Evolutionary conservation across 1,139 yeast genomes (phyloP).

Genomic region (Citeromyces hawaiiensis): DNA sequence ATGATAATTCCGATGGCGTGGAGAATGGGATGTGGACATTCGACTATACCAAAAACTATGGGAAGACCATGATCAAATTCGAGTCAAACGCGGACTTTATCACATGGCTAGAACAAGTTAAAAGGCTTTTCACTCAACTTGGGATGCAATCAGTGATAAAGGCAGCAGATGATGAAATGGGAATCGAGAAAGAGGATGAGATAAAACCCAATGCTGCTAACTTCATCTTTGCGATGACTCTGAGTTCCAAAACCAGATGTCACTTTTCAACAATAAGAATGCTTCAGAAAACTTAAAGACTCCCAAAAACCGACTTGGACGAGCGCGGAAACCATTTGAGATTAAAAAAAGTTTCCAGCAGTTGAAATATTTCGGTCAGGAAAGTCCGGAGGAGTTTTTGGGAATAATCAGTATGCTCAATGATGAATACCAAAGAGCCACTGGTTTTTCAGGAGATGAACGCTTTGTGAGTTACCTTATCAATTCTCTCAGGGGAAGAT

Average conservation of each 20-base stretch:
- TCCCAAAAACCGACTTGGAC: too few species aligned
- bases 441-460: too few species aligned
- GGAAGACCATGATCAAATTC: not conserved
- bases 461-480: too few species aligned
- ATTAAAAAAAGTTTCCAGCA: too few species aligned
- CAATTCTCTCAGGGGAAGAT: too few species aligned
- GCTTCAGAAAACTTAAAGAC: not conserved
- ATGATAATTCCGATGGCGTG: not conserved
- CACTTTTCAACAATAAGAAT: not conserved
- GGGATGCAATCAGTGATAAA: not conserved
- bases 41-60: too few species aligned
- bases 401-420: too few species aligned
- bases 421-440: too few species aligned
- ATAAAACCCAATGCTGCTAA: not conserved
- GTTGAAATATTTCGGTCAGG: too few species aligned
- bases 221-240: not conserved
- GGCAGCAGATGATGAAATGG: not conserved
- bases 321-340: too few species aligned
- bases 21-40: not conserved
- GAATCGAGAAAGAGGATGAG: not conserved
- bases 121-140: not conserved
- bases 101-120: not conserved
- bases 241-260: not conserved
- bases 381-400: too few species aligned
- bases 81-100: not conserved